Evolutionary conservation across 2,329 filamentous ascomycete species (phyloP).

Genomic region (Alternaria panax): DNA sequence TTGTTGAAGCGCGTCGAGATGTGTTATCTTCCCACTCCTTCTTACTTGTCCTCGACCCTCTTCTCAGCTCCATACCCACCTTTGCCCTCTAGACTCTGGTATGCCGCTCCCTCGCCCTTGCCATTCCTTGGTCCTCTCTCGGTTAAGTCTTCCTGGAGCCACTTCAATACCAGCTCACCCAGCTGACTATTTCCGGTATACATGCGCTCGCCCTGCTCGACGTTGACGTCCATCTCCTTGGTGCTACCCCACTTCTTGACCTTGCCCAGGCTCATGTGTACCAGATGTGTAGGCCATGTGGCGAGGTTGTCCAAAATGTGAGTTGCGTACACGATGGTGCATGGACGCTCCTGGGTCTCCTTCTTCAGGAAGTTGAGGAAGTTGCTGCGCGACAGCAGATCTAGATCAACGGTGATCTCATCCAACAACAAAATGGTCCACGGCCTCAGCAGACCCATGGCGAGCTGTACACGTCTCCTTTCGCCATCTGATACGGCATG

Average conservation of each 20-base stretch:
- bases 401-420: constrained; percentile 96
- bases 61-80: constrained; percentile 71
- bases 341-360: constrained; percentile 82
- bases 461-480: constrained; percentile 87
- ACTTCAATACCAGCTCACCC: constrained; percentile 85
- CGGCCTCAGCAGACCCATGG: constrained; percentile 91
- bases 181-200: constrained; percentile 78
- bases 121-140: constrained; percentile 78
- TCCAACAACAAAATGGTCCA: constrained; percentile 93
- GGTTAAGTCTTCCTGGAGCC: constrained; percentile 82
- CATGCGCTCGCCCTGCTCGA: constrained; percentile 45
- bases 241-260: constrained; percentile 87
- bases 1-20: constrained; percentile 38
- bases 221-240: constrained; percentile 64
- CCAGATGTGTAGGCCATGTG: constrained; percentile 92
- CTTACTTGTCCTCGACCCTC: constrained; percentile 25
- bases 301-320: constrained; percentile 96
- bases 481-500: constrained; percentile 95
- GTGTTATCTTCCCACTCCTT: not conserved
- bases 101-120: constrained; percentile 70
- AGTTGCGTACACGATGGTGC: constrained; percentile 96
- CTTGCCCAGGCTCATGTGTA: constrained; percentile 90
- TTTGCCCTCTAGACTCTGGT: constrained; percentile 64
- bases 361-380: constrained; percentile 86
- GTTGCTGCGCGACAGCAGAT: constrained; percentile 82